These are phyloP conservation scores for Sarcomyxa edulis DNA, from an alignment of 768 basidiomycete species.

Conservation along the genomic window DNA sequence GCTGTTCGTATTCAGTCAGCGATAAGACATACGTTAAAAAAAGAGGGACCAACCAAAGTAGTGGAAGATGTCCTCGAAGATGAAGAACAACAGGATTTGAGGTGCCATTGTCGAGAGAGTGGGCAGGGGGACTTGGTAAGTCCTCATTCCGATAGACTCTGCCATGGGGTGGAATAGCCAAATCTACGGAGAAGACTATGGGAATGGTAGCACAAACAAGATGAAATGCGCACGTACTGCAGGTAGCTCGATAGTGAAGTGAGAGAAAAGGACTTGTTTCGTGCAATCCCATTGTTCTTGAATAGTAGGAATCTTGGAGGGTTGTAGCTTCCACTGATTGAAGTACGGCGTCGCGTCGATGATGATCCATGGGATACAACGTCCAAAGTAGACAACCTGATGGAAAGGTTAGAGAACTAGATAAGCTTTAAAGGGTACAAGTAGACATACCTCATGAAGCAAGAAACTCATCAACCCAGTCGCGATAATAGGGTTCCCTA, in stretches of 20 bases:
- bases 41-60: slow-evolving; percentile 57
- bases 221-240: slow-evolving; percentile 46
- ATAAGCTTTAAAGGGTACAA: slow-evolving; percentile 1
- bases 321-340: slow-evolving; percentile 89
- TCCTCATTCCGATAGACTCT: slow-evolving; percentile 82
- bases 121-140: slow-evolving; percentile 92
- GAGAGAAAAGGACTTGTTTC: slow-evolving; percentile 88
- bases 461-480: slow-evolving; percentile 92
- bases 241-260: slow-evolving; percentile 93
- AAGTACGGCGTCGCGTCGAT: slow-evolving; percentile 95
- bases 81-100: slow-evolving; percentile 85
- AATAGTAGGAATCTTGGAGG: slow-evolving; percentile 72
- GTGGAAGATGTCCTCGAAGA: slow-evolving; percentile 96
- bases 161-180: slow-evolving; percentile 91
- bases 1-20: slow-evolving; percentile 34
- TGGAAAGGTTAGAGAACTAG: not conserved
- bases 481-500: slow-evolving; percentile 87
- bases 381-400: slow-evolving; percentile 95
- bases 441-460: slow-evolving; percentile 77
- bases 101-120: slow-evolving; percentile 58
- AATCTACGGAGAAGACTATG: slow-evolving; percentile 43
- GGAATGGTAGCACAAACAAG: not conserved
- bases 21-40: not conserved
- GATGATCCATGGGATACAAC: slow-evolving; percentile 92
- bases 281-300: slow-evolving; percentile 94